Percentiles rank a stretch among this genome's conserved stretches.
Conservation (phyloP, 2,329 filamentous ascomycete genomes). For the Claviceps digitariae region DNA sequence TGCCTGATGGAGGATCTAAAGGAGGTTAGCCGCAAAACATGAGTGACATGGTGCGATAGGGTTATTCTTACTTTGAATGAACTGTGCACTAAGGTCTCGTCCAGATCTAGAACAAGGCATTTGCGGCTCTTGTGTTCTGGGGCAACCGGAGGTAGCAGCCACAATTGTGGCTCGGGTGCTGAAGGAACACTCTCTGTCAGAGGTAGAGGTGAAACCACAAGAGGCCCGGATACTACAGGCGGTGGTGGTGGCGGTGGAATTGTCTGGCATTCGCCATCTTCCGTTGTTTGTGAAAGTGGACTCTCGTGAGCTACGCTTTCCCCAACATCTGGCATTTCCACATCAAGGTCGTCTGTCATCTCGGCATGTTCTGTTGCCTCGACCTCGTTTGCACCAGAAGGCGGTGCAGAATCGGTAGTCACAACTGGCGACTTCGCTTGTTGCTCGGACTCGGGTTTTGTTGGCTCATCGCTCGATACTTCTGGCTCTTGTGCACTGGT, state of each 20-base stretch:
- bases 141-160: constrained; percentile 67
- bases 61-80: constrained; percentile 64
- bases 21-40: constrained; percentile 6
- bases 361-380: constrained; percentile 19
- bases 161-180: constrained; percentile 38
- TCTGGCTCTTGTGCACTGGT: constrained; percentile 34
- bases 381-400: constrained; percentile 12
- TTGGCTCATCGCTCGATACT: constrained; percentile 23
- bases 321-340: constrained; percentile 53
- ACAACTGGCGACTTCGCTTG: constrained; percentile 25
- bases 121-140: constrained; percentile 77
- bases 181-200: constrained; percentile 28
- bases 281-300: constrained; percentile 22
- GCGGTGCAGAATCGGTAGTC: constrained; percentile 29
- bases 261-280: constrained; percentile 18
- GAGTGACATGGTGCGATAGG: background rate
- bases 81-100: constrained; percentile 95
- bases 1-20: constrained; percentile 85
- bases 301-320: constrained; percentile 36
- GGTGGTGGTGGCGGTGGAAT: constrained; percentile 31
- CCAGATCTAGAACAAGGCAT: constrained; percentile 86
- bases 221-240: constrained; percentile 26
- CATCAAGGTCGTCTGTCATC: constrained; percentile 42
- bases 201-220: constrained; percentile 26
- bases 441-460: constrained; percentile 35